Percentiles rank a stretch among this genome's conserved stretches.
Evolutionary conservation across 305 asterid species (phyloP).

Genomic region (Coffea humblotiana): DNA sequence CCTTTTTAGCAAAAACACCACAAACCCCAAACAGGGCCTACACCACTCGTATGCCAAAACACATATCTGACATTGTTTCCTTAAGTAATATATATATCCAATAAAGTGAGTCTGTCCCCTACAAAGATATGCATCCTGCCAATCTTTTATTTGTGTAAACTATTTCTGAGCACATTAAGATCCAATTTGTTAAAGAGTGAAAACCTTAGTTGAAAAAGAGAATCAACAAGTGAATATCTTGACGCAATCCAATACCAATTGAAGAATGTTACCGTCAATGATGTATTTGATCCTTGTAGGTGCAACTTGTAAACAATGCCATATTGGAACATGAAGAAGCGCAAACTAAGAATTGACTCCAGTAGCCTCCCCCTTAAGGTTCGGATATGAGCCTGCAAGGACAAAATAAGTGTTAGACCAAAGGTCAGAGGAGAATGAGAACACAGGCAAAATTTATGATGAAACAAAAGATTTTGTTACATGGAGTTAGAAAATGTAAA

Average conservation of each 20-base stretch:
- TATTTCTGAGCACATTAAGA: neutral
- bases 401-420: constrained; percentile 5
- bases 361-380: constrained; percentile 95
- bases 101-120: neutral
- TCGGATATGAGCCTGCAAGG: constrained; percentile 82
- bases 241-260: neutral
- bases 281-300: constrained; percentile 66
- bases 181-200: neutral
- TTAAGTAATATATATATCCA: too few relatives aligned
- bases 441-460: constrained; percentile 12
- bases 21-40: neutral
- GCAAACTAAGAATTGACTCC: constrained; percentile 90
- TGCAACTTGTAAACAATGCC: constrained; percentile 96
- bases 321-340: constrained; percentile 89
- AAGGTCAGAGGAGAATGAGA: constrained; percentile 6
- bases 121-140: neutral
- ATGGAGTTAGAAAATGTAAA: neutral
- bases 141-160: neutral
- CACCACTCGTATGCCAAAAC: neutral
- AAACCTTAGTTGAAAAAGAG: neutral
- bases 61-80: neutral
- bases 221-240: constrained; percentile 5
- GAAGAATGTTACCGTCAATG: constrained; percentile 71
- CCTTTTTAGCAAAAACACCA: too few relatives aligned
- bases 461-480: too few relatives aligned